Percentiles rank a stretch among this genome's conserved stretches.
Conservation (phyloP, 2,329 filamentous ascomycete species). For the Pyrenophora seminiperda region DNA sequence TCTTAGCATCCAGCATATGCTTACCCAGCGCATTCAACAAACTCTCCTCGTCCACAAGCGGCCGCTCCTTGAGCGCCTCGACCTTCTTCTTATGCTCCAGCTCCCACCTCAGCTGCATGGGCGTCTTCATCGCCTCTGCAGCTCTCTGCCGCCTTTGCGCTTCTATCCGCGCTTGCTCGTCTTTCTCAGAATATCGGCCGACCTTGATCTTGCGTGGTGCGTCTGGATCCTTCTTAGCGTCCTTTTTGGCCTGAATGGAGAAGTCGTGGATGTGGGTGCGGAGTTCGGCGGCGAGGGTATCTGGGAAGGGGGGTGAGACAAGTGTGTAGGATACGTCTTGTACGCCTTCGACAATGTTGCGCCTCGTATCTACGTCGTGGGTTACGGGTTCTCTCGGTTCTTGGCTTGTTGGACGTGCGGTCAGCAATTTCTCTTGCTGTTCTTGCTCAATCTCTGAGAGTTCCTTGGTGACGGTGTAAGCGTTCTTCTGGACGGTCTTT, state of each 20-base stretch:
- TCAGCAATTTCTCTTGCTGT: slow-evolving; percentile 13
- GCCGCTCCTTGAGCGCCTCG: slow-evolving; percentile 20
- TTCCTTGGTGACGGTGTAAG: slow-evolving; percentile 1
- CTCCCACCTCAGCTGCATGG: slow-evolving; percentile 44
- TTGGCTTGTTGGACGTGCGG: slow-evolving; percentile 16
- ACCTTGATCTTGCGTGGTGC: slow-evolving; percentile 19
- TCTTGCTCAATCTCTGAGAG: slow-evolving; percentile 20
- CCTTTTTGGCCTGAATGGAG: slow-evolving; percentile 66
- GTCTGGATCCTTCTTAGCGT: slow-evolving; percentile 40
- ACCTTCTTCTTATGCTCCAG: slow-evolving; percentile 34
- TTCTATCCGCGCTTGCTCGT: slow-evolving; percentile 34
- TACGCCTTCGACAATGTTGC: slow-evolving; percentile 71
- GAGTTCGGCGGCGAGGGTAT: slow-evolving; percentile 80
- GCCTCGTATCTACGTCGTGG: slow-evolving; percentile 70
- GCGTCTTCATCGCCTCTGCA: slow-evolving; percentile 40
- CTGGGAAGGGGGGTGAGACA: slow-evolving; percentile 76
- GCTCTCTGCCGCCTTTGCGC: slow-evolving; percentile 25
- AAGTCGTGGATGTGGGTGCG: slow-evolving; percentile 66
- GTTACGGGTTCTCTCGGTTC: slow-evolving; percentile 15
- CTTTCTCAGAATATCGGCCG: slow-evolving; percentile 9
- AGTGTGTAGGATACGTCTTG: slow-evolving; percentile 70
- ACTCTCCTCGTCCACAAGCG: slow-evolving; percentile 38
- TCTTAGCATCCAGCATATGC: slow-evolving; percentile 41
- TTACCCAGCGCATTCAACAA: slow-evolving; percentile 51
- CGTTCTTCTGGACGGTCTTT: slow-evolving; percentile 3